Conservation (phyloP, 2,329 filamentous ascomycete genomes). For the Pseudogymnoascus sp. region DNA sequence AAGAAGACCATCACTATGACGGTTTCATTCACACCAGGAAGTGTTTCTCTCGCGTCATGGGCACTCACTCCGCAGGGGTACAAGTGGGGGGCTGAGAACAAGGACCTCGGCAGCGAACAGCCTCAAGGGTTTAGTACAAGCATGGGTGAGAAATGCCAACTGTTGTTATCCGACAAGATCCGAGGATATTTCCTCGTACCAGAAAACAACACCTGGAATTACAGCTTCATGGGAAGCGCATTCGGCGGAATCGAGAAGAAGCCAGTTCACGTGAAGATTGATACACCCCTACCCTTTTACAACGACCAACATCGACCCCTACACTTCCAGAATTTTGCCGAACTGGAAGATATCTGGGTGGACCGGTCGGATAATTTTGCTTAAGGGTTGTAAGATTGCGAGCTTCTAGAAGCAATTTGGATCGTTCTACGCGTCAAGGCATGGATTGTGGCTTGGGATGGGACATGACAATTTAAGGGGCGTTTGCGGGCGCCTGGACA, state of each 20-base stretch:
- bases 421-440: slow-evolving; percentile 7
- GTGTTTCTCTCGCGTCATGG: slow-evolving; percentile 91
- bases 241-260: slow-evolving; percentile 89
- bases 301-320: slow-evolving; percentile 84
- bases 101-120: slow-evolving; percentile 83
- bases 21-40: slow-evolving; percentile 92
- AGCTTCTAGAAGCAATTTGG: background rate
- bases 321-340: slow-evolving; percentile 95
- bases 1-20: slow-evolving; percentile 88
- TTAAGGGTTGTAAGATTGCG: slow-evolving; percentile 35
- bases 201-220: slow-evolving; percentile 88
- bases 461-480: slow-evolving; percentile 7
- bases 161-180: slow-evolving; percentile 87
- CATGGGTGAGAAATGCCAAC: slow-evolving; percentile 93
- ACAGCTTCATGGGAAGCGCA: slow-evolving; percentile 90
- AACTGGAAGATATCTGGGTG: slow-evolving; percentile 94
- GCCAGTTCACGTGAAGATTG: slow-evolving; percentile 82
- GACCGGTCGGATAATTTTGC: slow-evolving; percentile 91
- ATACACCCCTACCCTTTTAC: slow-evolving; percentile 85
- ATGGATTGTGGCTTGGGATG: slow-evolving; percentile 6
- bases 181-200: slow-evolving; percentile 94
- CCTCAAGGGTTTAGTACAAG: slow-evolving; percentile 85
- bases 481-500: slow-evolving; percentile 4
- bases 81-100: slow-evolving; percentile 96
- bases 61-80: slow-evolving; percentile 84